Base-by-base conservation (phyloP, 257 asterid genomes). In the Oldenlandia corymbosa region DNA sequence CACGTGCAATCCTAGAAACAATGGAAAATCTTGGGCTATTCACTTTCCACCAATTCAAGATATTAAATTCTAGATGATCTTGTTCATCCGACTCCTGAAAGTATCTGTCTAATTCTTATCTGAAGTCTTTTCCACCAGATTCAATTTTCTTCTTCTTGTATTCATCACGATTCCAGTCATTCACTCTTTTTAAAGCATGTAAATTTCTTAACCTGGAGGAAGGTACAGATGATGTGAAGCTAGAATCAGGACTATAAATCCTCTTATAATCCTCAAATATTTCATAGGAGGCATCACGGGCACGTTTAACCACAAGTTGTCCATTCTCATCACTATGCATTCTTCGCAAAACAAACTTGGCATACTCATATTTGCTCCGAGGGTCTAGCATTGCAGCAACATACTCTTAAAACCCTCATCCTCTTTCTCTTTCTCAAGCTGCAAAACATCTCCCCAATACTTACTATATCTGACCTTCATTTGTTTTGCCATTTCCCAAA, bases 371-470 rank as follows among this genome's bases (percentile, higher is more conserved):
- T 21, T 60, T 60, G 27, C 18, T 7, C 13, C 65, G 16, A 60
- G 27, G 43, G 23, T 1, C 10, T 43, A 62, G 28, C 8, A 4
- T 4, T 42, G 2, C n/a, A 61, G 1, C 14, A 61, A 9, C 52
- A 61, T 9, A 27, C 24, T 61, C 45, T 16, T 45, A 16, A 45
- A 43, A 1, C 47, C 56, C 9, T n/a, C n/a, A n/a, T n/a, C n/a
- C n/a, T n/a, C n/a, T n/a, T n/a, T n/a, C n/a, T n/a, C n/a, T n/a
- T n/a, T n/a, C n/a, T n/a, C n/a, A n/a, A n/a, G n/a, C n/a, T n/a
- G n/a, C n/a, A n/a, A n/a, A n/a, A 45, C 2, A 2, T 45, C 10
- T 26, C 57, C 67, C 67, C 42, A 62, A 8, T 62, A 45, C 42
- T 45, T 62, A n/a, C 47, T 27, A 28, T 24, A 45, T 27, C 47